Evolutionary conservation across 2,329 filamentous ascomycete species (phyloP).

Genomic region (Monosporascus sp.): DNA sequence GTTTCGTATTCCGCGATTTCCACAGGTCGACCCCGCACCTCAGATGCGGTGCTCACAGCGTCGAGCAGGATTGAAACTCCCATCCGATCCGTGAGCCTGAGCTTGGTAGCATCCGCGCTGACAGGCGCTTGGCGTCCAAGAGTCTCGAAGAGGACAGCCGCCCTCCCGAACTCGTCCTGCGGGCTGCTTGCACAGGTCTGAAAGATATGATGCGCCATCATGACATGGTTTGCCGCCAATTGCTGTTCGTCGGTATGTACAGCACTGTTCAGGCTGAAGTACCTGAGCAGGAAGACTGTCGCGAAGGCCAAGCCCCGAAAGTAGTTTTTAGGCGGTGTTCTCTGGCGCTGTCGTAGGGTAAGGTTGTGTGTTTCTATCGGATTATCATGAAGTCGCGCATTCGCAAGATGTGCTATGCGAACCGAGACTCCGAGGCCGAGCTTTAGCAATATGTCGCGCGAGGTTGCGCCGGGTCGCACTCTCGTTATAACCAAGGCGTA

Average conservation of each 20-base stretch:
- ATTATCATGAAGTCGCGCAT: constrained; percentile 12
- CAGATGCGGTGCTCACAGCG: constrained; percentile 13
- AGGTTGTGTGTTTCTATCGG: constrained; percentile 7
- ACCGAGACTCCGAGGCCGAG: constrained; percentile 21
- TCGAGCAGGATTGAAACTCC: constrained; percentile 20
- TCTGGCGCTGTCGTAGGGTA: constrained; percentile 9
- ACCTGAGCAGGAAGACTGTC: constrained; percentile 26
- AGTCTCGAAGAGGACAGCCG: constrained; percentile 21
- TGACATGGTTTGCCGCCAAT: constrained; percentile 23
- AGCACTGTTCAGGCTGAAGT: constrained; percentile 20
- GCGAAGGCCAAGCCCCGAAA: constrained; percentile 24
- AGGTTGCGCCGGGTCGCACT: constrained; percentile 9
- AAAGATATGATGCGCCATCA: constrained; percentile 23
- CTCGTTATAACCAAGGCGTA: constrained; percentile 23
- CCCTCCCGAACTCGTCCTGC: constrained; percentile 19
- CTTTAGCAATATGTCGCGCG: constrained; percentile 22
- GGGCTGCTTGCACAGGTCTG: constrained; percentile 13
- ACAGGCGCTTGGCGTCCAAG: constrained; percentile 19
- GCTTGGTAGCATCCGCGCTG: constrained; percentile 11
- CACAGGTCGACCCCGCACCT: constrained; percentile 10
- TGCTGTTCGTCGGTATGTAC: constrained; percentile 23
- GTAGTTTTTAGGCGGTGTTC: constrained; percentile 21
- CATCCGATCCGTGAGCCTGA: constrained; percentile 17
- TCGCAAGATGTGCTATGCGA: constrained; percentile 22
- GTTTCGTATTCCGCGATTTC: constrained; percentile 8